These are phyloP conservation scores for Hansenula sp. DNA, from an alignment of 1,139 yeast species.

Conservation along the genomic window DNA sequence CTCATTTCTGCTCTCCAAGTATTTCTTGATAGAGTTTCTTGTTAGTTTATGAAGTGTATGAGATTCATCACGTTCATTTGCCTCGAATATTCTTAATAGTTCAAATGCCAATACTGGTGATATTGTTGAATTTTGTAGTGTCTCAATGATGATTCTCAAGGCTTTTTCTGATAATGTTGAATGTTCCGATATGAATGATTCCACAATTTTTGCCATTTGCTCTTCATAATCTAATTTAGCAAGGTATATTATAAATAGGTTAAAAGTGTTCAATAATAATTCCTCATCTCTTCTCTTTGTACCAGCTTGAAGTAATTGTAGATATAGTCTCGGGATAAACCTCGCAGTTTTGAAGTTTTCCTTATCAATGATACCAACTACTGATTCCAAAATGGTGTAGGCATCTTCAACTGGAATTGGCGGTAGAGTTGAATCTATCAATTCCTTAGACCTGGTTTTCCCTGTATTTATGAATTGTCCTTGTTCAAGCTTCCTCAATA, in stretches of 20 bases:
- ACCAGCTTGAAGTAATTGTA: conserved; percentile 11
- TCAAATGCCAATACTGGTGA: not conserved
- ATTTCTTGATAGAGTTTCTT: not conserved
- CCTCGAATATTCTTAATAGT: not conserved
- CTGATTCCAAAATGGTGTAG: conserved; percentile 7
- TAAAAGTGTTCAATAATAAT: conserved; percentile 7
- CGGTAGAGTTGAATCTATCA: conserved; percentile 8
- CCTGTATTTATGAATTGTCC: not conserved
- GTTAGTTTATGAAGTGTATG: not conserved
- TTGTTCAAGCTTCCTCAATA: conserved; percentile 13
- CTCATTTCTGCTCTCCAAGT: not conserved
- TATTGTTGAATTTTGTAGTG: not conserved
- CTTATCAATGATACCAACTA: conserved; percentile 7
- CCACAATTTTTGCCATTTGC: conserved; percentile 9
- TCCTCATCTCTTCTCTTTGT: not conserved
- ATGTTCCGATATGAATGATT: conserved; percentile 7
- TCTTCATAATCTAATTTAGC: conserved; percentile 13
- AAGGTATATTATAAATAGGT: conserved; percentile 13
- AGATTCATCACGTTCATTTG: not conserved
- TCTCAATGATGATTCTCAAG: not conserved
- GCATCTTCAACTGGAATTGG: conserved; percentile 9
- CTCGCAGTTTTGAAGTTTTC: conserved; percentile 18
- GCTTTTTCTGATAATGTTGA: not conserved
- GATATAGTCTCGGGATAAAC: conserved; percentile 19
- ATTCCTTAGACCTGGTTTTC: not conserved